These are phyloP conservation scores for Hypericum perforatum DNA, from an alignment of 345 rosid genomes.

Conservation along the genomic window DNA sequence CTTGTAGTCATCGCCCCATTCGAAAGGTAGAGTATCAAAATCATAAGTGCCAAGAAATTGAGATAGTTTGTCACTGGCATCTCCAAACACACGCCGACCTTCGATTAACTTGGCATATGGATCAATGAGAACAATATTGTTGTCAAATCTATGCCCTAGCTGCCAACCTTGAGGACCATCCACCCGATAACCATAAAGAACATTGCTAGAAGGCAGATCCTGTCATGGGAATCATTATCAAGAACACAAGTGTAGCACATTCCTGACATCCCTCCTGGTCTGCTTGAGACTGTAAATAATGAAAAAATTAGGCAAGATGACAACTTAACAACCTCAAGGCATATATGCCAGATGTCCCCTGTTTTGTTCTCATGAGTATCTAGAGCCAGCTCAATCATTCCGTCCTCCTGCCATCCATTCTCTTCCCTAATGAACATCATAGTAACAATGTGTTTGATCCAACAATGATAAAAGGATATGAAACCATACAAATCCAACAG, in stretches of 20 bases:
- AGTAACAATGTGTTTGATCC: background rate
- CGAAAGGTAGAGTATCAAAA: slow-evolving; percentile 63
- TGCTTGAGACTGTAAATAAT: background rate
- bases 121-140: slow-evolving; percentile 53
- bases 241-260: background rate
- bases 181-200: slow-evolving; percentile 74
- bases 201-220: slow-evolving; percentile 63
- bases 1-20: slow-evolving; percentile 72
- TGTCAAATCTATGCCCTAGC: slow-evolving; percentile 79
- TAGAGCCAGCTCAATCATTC: slow-evolving; percentile 55
- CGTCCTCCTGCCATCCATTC: slow-evolving; percentile 25
- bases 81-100: slow-evolving; percentile 73
- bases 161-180: slow-evolving; percentile 79
- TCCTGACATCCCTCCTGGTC: background rate
- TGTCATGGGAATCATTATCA: slow-evolving; percentile 7
- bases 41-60: slow-evolving; percentile 77
- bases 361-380: slow-evolving; percentile 69
- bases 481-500: background rate
- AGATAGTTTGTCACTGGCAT: slow-evolving; percentile 43
- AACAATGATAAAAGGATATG: background rate
- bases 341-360: slow-evolving; percentile 86
- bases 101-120: slow-evolving; percentile 86
- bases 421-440: slow-evolving; percentile 25
- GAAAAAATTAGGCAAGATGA: background rate
- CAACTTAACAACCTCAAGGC: slow-evolving; percentile 46